Conservation (phyloP, 768 basidiomycete species). For the Myochromella boudieri region DNA sequence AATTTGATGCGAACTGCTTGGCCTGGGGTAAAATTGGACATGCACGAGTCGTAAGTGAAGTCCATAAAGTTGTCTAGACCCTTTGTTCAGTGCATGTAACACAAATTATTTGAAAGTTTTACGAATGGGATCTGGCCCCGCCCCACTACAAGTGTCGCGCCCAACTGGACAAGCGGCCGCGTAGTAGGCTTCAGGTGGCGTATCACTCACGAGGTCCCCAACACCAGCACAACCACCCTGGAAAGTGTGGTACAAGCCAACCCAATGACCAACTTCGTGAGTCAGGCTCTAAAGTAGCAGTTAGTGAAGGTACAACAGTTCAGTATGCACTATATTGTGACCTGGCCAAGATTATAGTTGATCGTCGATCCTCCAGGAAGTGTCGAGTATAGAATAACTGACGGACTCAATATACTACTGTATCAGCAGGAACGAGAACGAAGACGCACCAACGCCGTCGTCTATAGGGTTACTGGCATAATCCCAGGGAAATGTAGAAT, state of each 20-base stretch:
- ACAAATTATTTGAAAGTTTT: conserved; percentile 5
- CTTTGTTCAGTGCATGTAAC: not conserved
- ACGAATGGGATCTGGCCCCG: conserved; percentile 36
- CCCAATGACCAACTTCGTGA: conserved; percentile 59
- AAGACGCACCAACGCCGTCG: conserved; percentile 40
- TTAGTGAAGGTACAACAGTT: no score
- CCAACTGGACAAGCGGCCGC: conserved; percentile 35
- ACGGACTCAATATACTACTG: not conserved
- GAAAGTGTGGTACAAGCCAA: conserved; percentile 59
- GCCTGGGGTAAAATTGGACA: conserved; percentile 43
- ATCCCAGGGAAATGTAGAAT: conserved; percentile 49
- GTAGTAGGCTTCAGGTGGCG: conserved; percentile 38
- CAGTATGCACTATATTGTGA: conserved; percentile 13
- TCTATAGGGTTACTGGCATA: conserved; percentile 36
- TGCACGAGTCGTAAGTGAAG: conserved; percentile 46
- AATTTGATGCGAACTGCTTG: conserved; percentile 35
- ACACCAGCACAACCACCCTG: conserved; percentile 40
- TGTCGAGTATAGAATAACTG: conserved; percentile 30
- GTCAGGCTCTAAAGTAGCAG: conserved; percentile 37
- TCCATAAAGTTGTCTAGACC: conserved; percentile 46
- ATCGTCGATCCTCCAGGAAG: conserved; percentile 39
- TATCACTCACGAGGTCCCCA: conserved; percentile 43
- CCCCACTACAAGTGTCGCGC: conserved; percentile 29
- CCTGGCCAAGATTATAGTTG: conserved; percentile 39
- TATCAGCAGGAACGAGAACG: not conserved